Evolutionary conservation across 2,329 filamentous ascomycete genomes (phyloP).

Genomic region (Penicillium aurantiogriseum): DNA sequence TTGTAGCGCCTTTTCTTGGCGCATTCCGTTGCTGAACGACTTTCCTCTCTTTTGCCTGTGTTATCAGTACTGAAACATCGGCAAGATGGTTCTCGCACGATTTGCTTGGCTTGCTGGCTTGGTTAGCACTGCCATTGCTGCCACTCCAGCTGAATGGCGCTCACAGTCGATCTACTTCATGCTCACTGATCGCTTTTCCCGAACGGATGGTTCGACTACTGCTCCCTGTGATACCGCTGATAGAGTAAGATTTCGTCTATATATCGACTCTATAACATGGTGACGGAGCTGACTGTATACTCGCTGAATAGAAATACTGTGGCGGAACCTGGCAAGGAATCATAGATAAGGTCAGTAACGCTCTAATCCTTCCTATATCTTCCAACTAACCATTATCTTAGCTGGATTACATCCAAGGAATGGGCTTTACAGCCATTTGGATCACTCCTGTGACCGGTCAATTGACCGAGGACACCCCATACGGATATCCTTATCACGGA

Average conservation of each 20-base stretch:
- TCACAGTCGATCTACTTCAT: conserved; percentile 48
- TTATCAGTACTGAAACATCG: not conserved
- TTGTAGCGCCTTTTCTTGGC: not conserved
- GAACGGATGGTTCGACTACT: conserved; percentile 41
- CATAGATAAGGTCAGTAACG: conserved; percentile 33
- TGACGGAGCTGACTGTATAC: not conserved
- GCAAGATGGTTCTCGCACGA: conserved; percentile 20
- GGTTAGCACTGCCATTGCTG: conserved; percentile 27
- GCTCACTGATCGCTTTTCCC: conserved; percentile 47
- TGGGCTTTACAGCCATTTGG: conserved; percentile 52
- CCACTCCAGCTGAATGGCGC: conserved; percentile 40
- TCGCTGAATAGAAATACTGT: conserved; percentile 31
- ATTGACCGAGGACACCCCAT: conserved; percentile 34
- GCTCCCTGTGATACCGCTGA: conserved; percentile 30
- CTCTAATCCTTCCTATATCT: too few species aligned
- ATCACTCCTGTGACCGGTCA: conserved; percentile 48
- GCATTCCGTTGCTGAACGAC: not conserved
- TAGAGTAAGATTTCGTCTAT: conserved; percentile 17
- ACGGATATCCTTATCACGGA: conserved; percentile 49
- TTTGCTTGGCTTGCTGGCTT: conserved; percentile 22
- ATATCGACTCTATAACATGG: not conserved
- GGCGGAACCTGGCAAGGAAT: conserved; percentile 51
- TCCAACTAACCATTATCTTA: conserved; percentile 15
- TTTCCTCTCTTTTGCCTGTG: not conserved
- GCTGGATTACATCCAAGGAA: conserved; percentile 51